Base-by-base conservation (phyloP, 2,329 filamentous ascomycete genomes). In the Aureobasidium sp. region DNA sequence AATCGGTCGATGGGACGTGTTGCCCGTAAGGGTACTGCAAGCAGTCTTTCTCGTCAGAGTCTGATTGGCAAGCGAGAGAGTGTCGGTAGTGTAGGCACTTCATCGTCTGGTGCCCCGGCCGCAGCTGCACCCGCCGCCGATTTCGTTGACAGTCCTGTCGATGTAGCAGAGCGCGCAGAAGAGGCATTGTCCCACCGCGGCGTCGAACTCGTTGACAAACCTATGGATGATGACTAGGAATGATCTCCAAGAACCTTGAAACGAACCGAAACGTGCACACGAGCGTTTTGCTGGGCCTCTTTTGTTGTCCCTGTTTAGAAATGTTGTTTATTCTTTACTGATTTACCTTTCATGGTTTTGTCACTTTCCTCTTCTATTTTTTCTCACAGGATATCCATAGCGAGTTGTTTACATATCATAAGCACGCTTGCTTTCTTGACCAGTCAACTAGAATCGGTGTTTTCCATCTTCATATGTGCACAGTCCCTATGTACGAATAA, bases 171-270 rank as follows among this genome's bases (percentile, higher is more conserved):
- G 17, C 64, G 65, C 53, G 71, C 63, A 76, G 65, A 63, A 67
- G 63, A 72, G 72, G 61, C 68, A 24, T 26, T 46, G 29, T 26
- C 46, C 29, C 57, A 70, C 50, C 73, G 77, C 56, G 84, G 86
- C 7, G 87, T 91, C 46, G 87, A 85, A 67, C 78, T 92, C 69
- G 84, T 85, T 69, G 88, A 92, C 72, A 86, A 84, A 74, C 86
- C 88, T n/a, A 90, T 91, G 86, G 87, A 90, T 51, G 64, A 65
- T 59, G 55, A 59, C 34, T 59, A 59, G 55, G 55, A 59, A 59
- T 59, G 55, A 59, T 59, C 55, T 48, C 46, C 43, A 37, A 44
- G 41, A 48, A 59, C 10, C 37, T 34, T 59, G 41, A 34, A 59
- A 59, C 55, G 55, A 59, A 59, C 41, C n/a, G 55, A 59, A 47